Percentiles rank a stretch among this genome's conserved stretches.
These are phyloP conservation scores for Abelmoschus esculentus DNA, from an alignment of 345 rosid species.

Conservation along the genomic window DNA sequence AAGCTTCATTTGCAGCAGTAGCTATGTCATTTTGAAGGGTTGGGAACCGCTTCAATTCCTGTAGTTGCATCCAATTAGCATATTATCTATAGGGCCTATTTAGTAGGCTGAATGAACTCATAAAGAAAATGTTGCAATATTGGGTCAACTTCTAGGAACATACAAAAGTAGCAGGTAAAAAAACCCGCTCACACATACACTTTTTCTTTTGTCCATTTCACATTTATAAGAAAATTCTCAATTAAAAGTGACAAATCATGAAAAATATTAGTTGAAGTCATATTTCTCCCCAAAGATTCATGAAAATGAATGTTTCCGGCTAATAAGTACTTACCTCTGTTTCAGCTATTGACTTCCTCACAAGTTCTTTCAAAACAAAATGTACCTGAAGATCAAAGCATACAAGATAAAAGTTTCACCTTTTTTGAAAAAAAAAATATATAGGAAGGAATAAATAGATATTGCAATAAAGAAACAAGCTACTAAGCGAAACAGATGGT, in stretches of 20 bases:
- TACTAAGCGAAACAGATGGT: not conserved
- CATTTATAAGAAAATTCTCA: not conserved
- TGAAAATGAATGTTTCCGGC: not conserved
- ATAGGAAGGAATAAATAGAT: not conserved
- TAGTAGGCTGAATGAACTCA: not conserved
- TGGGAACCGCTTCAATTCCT: slow-evolving; percentile 95
- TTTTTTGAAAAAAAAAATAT: not conserved
- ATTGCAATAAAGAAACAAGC: not conserved
- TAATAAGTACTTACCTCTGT: slow-evolving; percentile 56
- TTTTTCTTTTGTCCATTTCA: not conserved
- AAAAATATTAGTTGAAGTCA: not conserved
- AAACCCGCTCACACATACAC: not conserved
- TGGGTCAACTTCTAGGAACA: not conserved
- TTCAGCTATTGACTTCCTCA: slow-evolving; percentile 83
- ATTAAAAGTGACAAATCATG: not conserved
- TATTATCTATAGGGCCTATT: not conserved
- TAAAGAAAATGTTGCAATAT: not conserved
- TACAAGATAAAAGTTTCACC: not conserved
- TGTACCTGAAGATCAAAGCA: slow-evolving; percentile 54
- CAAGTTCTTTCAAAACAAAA: slow-evolving; percentile 90
- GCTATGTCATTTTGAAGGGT: slow-evolving; percentile 84
- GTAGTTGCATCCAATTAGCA: slow-evolving; percentile 12
- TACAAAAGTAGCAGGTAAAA: not conserved
- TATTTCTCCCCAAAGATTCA: not conserved
- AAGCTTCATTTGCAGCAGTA: slow-evolving; percentile 87